A percentile compares a stretch with the other conserved stretches of the same genome.
phyloP scores from a whole-genome alignment of 2,329 filamentous ascomycete species.

The Trichoderma pleuroti region DNA sequence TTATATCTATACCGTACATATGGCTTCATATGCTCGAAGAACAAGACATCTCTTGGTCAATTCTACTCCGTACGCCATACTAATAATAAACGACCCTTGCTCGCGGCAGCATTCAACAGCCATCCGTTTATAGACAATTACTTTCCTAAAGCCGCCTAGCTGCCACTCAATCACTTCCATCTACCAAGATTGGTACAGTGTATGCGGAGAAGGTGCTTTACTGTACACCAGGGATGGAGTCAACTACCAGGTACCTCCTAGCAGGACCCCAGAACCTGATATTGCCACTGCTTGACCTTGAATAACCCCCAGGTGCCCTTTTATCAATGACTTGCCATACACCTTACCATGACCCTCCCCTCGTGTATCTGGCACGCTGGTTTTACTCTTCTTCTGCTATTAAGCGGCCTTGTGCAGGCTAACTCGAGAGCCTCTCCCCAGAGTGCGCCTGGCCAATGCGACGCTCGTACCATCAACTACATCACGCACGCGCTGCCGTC shows the following conservation, averaged over 20 bases:
- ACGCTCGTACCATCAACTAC: conserved; percentile 70
- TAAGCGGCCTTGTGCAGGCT: not conserved
- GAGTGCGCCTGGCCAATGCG: conserved; percentile 37
- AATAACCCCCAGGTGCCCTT: not conserved
- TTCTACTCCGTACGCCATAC: not conserved
- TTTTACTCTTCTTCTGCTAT: not conserved
- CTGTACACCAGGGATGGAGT: not conserved
- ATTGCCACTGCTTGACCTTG: not conserved
- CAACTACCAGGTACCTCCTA: not conserved
- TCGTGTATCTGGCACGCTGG: conserved; percentile 10
- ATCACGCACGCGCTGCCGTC: conserved; percentile 75
- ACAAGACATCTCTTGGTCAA: not conserved
- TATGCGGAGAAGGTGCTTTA: not conserved
- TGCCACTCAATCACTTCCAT: not conserved
- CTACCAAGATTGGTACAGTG: not conserved
- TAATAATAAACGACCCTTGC: not conserved
- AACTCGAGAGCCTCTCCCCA: not conserved
- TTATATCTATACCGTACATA: not conserved
- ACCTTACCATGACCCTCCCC: conserved; percentile 6
- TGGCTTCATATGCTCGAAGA: not conserved
- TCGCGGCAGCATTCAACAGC: not conserved
- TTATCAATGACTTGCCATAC: conserved; percentile 7
- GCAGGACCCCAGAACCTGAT: not conserved
- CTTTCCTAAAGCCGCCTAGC: not conserved
- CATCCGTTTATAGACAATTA: not conserved